phyloP scores from a whole-genome alignment of 1,139 yeast species.

The Entelexis sorbosivorans region DNA sequence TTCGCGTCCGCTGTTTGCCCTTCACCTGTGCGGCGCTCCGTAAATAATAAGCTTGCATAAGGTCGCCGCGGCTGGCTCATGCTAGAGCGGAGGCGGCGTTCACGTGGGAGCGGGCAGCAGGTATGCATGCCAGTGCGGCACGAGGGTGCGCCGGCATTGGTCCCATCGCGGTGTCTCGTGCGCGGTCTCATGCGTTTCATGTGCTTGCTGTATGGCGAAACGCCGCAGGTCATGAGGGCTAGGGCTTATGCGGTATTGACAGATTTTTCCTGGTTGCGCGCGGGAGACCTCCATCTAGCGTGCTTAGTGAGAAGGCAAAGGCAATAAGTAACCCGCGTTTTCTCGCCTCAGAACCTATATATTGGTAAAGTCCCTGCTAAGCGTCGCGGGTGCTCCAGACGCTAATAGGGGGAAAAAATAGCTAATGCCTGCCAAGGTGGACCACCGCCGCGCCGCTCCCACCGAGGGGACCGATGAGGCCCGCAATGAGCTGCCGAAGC shows the following conservation, averaged over 20 bases:
- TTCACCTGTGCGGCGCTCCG: background rate
- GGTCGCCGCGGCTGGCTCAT: too few species aligned
- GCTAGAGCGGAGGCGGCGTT: background rate
- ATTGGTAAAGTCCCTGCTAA: background rate
- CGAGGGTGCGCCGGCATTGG: background rate
- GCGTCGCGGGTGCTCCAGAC: background rate
- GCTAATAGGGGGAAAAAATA: background rate
- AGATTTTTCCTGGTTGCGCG: background rate
- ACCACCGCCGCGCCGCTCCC: background rate
- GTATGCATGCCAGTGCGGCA: too few species aligned
- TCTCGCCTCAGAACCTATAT: background rate
- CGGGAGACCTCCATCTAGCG: background rate
- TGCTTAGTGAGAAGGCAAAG: constrained; percentile 6
- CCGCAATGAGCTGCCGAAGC: constrained; percentile 35
- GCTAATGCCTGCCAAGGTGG: constrained; percentile 1
- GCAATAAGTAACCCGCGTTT: background rate
- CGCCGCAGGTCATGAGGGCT: constrained; percentile 1
- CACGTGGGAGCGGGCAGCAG: too few species aligned
- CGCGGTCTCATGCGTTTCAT: background rate
- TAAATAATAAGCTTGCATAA: background rate
- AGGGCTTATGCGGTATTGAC: constrained; percentile 1
- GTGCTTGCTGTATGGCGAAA: constrained; percentile 2
- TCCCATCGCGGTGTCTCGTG: background rate
- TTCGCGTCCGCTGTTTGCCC: background rate
- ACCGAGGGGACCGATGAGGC: background rate